Evolutionary conservation across 2,329 filamentous ascomycete species (phyloP), one percentile per base, ranked within the genome.

Genomic region (Thelonectria discophora): DNA sequence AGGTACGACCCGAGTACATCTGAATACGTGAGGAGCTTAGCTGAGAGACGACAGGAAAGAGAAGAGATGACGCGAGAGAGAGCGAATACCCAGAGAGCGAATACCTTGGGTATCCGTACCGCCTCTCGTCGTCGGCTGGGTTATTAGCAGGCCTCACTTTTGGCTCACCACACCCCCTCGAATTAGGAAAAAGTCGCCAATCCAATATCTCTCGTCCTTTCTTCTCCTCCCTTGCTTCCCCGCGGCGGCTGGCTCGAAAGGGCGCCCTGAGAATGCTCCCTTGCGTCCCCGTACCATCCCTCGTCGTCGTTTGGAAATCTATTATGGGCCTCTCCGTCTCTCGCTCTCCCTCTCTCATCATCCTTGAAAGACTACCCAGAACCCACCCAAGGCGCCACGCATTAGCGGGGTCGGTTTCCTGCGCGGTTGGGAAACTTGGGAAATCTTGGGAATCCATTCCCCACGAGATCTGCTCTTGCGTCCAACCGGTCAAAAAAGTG

Each of bases 401-500:
- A 70, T 70, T 67, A 66, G 67, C 54, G 55, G 49, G 42, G 46
- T 55, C n/a, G n/a, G n/a, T 60, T 49, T 57, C 52, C 59, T 64
- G n/a, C n/a, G n/a, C n/a, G n/a, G 55, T 59, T 67, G 61, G 63
- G 66, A 70, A 32, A 7, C 30, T 32, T 32, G 30, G 30, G 30
- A 32, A n/a, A n/a, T n/a, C n/a, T n/a, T n/a, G n/a, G n/a, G n/a
- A n/a, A n/a, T n/a, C n/a, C 11, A 6, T 7, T 66, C 68, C 55
- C 68, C 63, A 49, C 64, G 58, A 70, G 68, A 70, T 70, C 68
- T 68, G 58, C 65, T n/a, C n/a, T n/a, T n/a, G n/a, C n/a, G n/a
- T n/a, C n/a, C n/a, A n/a, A n/a, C n/a, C n/a, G n/a, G n/a, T n/a
- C n/a, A n/a, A n/a, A n/a, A n/a, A n/a, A n/a, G n/a, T n/a, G n/a